These are phyloP conservation scores for Stagonosporopsis cucurbitacearum DNA, from an alignment of 2,329 filamentous ascomycete genomes.

Conservation along the genomic window DNA sequence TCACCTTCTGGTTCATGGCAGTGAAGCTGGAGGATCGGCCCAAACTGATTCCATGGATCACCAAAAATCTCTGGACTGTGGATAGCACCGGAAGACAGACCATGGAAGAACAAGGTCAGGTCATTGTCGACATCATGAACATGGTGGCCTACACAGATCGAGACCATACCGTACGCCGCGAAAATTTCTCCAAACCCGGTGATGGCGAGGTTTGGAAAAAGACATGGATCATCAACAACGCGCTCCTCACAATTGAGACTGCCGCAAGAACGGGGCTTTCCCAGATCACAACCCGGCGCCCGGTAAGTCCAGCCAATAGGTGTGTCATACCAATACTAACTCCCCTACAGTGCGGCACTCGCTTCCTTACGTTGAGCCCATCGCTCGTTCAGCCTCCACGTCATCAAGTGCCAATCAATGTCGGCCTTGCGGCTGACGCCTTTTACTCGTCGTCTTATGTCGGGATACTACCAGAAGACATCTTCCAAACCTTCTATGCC, in stretches of 20 bases:
- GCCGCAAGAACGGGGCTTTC: conserved; percentile 70
- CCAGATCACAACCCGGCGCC: conserved; percentile 73
- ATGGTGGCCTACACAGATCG: conserved; percentile 84
- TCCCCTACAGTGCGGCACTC: conserved; percentile 47
- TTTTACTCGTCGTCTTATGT: conserved; percentile 60
- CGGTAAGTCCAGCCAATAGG: conserved; percentile 64
- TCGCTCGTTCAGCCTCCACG: conserved; percentile 47
- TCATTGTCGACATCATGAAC: conserved; percentile 95
- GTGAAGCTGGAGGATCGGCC: conserved; percentile 83
- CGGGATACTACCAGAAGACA: conserved; percentile 73
- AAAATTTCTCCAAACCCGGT: conserved; percentile 67
- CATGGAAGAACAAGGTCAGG: conserved; percentile 89
- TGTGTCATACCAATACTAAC: conserved; percentile 18
- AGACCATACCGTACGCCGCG: conserved; percentile 74
- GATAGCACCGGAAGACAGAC: conserved; percentile 76
- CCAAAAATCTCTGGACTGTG: conserved; percentile 78
- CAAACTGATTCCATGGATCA: conserved; percentile 88
- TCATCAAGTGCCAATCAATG: conserved; percentile 51
- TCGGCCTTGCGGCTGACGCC: conserved; percentile 48
- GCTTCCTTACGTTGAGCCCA: conserved; percentile 49
- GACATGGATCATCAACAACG: conserved; percentile 75
- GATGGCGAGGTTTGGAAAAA: conserved; percentile 72
- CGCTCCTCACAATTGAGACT: conserved; percentile 76
- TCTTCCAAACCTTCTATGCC: conserved; percentile 73
- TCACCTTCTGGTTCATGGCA: conserved; percentile 96